Evolutionary conservation across 2,329 filamentous ascomycete species (phyloP).

Genomic region (Trichoderma polysporum): DNA sequence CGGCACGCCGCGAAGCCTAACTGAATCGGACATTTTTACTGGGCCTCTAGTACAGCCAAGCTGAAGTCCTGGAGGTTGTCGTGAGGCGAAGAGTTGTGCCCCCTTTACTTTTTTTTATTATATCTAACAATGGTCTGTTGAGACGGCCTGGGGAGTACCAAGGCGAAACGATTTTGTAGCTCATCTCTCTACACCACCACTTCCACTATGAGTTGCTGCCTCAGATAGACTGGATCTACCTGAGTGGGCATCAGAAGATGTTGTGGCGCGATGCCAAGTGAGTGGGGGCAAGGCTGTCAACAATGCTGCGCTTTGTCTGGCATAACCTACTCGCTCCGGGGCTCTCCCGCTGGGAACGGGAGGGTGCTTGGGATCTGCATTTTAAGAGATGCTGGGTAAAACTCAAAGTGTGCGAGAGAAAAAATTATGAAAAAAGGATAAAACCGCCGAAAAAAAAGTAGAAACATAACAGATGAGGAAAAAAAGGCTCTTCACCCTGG

Average conservation of each 20-base stretch:
- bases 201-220: not conserved
- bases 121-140: not conserved
- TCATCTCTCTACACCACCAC: slow-evolving; percentile 28
- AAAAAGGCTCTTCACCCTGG: slow-evolving; percentile 31
- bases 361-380: slow-evolving; percentile 24
- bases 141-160: not conserved
- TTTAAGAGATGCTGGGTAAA: slow-evolving; percentile 37
- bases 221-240: slow-evolving; percentile 6
- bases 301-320: slow-evolving; percentile 27
- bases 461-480: slow-evolving; percentile 18
- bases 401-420: slow-evolving; percentile 27
- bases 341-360: slow-evolving; percentile 21
- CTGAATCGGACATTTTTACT: not conserved
- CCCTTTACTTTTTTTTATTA: not conserved
- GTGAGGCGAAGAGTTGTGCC: not conserved
- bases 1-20: slow-evolving; percentile 8
- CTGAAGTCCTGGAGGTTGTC: not conserved
- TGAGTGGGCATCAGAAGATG: slow-evolving; percentile 22
- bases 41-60: not conserved
- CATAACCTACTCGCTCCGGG: slow-evolving; percentile 24
- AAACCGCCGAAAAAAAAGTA: slow-evolving; percentile 3
- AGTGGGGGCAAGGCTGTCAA: slow-evolving; percentile 13
- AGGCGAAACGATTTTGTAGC: slow-evolving; percentile 24
- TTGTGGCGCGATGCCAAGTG: slow-evolving; percentile 24
- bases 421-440: not conserved